A percentile compares a stretch with the other conserved stretches of the same genome.
Evolutionary conservation across 805 yeast genomes (phyloP).

Genomic region (Candida montana): DNA sequence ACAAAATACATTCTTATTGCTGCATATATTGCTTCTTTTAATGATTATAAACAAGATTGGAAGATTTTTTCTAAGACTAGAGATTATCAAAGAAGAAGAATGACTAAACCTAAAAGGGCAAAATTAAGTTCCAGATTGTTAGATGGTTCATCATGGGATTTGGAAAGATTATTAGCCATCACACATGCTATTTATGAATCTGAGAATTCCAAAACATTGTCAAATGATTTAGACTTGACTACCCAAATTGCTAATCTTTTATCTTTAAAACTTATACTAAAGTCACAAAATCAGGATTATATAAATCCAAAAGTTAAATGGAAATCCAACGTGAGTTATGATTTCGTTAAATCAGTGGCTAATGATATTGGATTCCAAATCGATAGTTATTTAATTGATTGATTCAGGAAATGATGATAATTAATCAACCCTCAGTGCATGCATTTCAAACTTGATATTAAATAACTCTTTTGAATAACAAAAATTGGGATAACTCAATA

Average conservation of each 20-base stretch:
- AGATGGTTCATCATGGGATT: slow-evolving; percentile 67
- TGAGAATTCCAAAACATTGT: slow-evolving; percentile 29
- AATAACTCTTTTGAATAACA: too few relatives aligned
- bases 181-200: slow-evolving; percentile 60
- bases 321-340: slow-evolving; percentile 74
- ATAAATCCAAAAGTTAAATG: slow-evolving; percentile 68
- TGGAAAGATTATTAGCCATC: slow-evolving; percentile 79
- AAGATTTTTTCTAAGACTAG: slow-evolving; percentile 62
- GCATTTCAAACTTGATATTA: too few relatives aligned
- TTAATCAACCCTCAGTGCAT: too few relatives aligned
- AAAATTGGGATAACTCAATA: too few relatives aligned
- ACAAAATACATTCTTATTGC: slow-evolving; percentile 75
- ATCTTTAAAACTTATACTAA: slow-evolving; percentile 27
- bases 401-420: background rate
- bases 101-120: slow-evolving; percentile 36
- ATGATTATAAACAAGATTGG: slow-evolving; percentile 64
- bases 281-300: slow-evolving; percentile 41
- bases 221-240: slow-evolving; percentile 31
- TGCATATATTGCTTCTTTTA: slow-evolving; percentile 77
- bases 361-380: slow-evolving; percentile 61
- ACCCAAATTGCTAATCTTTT: slow-evolving; percentile 31
- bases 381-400: slow-evolving; percentile 49
- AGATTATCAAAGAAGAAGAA: slow-evolving; percentile 34
- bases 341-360: slow-evolving; percentile 53
- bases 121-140: slow-evolving; percentile 53